phyloP scores from a whole-genome alignment of 164 flowering plant species.

The Vitis cinerea region DNA sequence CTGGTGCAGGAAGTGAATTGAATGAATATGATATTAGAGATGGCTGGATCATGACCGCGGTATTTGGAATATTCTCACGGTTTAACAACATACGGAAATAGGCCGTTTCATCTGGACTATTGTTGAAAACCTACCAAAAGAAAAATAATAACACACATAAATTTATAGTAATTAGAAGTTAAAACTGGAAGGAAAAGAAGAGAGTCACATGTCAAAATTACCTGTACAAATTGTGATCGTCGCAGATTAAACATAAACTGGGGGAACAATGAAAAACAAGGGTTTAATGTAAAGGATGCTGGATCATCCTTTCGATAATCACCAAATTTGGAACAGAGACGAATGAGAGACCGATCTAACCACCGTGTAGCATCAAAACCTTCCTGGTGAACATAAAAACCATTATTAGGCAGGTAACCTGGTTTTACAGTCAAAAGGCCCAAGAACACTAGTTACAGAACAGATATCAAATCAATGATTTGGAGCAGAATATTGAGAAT shows the following conservation, averaged over 20 bases:
- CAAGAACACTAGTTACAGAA: too few relatives aligned
- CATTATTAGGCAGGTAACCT: too few relatives aligned
- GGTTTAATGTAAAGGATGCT: conserved; percentile 80
- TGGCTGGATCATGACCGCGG: conserved; percentile 97
- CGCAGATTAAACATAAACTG: conserved; percentile 95
- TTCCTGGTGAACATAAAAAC: conserved; percentile 50
- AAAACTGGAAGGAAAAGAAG: background rate
- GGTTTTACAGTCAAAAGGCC: too few relatives aligned
- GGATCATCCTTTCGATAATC: conserved; percentile 97
- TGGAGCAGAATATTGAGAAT: background rate
- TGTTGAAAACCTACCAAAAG: conserved; percentile 79
- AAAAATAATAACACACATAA: background rate
- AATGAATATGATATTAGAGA: conserved; percentile 85
- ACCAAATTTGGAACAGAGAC: conserved; percentile 93
- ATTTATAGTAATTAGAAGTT: background rate
- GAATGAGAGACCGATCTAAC: conserved; percentile 88
- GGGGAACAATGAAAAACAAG: conserved; percentile 83
- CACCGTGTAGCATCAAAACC: conserved; percentile 95
- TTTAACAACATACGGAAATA: conserved; percentile 91
- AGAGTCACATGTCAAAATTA: conserved; percentile 16
- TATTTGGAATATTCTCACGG: conserved; percentile 76
- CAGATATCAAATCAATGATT: too few relatives aligned
- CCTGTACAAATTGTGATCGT: conserved; percentile 99
- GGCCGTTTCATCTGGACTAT: conserved; percentile 99
- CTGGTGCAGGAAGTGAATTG: conserved; percentile 69